Conservation (phyloP, 225 moss, liverwort and hornwort genomes). For the Bryum argenteum region DNA sequence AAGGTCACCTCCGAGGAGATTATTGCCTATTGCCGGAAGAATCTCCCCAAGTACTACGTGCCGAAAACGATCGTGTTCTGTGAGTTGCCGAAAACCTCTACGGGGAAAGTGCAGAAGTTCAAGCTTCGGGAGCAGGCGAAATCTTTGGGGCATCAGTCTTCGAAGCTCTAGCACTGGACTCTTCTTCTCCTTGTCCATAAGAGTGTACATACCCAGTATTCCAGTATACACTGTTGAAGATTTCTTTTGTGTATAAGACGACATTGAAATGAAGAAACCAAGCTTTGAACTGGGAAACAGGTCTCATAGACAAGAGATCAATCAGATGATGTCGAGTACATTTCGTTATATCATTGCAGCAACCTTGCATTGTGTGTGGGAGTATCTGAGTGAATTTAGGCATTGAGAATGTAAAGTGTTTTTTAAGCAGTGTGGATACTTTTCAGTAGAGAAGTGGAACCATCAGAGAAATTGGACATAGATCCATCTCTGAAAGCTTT, state of each 20-base stretch:
- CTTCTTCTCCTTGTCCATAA: slow-evolving; percentile 15
- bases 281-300: neutral
- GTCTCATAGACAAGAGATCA: neutral
- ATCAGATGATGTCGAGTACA: too few relatives aligned
- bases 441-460: too few relatives aligned
- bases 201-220: slow-evolving; percentile 15
- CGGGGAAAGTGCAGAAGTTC: slow-evolving; percentile 80
- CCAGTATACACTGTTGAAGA: too few relatives aligned
- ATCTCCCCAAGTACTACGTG: slow-evolving; percentile 62
- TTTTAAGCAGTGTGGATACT: too few relatives aligned
- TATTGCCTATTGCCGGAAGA: slow-evolving; percentile 51
- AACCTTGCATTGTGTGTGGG: neutral
- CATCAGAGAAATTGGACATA: too few relatives aligned
- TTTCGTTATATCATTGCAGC: neutral
- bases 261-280: neutral
- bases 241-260: neutral
- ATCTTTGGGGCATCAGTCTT: neutral
- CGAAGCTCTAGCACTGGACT: slow-evolving; percentile 31
- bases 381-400: too few relatives aligned
- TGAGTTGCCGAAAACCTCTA: slow-evolving; percentile 74
- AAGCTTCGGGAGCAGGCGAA: slow-evolving; percentile 50
- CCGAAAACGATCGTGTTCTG: slow-evolving; percentile 68
- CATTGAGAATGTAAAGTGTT: too few relatives aligned
- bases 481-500: too few relatives aligned
- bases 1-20: slow-evolving; percentile 41